phyloP scores from a whole-genome alignment of 306 rosid species.

The Astragalus glycyphyllos region DNA sequence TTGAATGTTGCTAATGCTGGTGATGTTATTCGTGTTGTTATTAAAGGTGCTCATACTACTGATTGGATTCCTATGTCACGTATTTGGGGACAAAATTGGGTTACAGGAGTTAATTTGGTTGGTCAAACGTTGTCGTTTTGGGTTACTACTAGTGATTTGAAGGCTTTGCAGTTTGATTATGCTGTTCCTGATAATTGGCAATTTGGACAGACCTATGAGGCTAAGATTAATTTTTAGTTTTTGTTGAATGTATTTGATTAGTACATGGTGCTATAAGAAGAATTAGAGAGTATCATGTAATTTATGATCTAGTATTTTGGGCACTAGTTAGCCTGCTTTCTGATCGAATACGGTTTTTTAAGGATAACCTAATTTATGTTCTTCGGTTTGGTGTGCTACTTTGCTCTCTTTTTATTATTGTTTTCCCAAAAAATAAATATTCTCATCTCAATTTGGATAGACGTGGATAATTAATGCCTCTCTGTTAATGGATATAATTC shows the following conservation, averaged over 20 bases:
- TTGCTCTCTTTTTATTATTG: too few relatives aligned
- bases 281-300: neutral
- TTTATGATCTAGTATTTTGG: too few relatives aligned
- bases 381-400: too few relatives aligned
- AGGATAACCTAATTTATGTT: too few relatives aligned
- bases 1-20: slow-evolving; percentile 71
- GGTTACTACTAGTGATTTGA: slow-evolving; percentile 54
- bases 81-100: slow-evolving; percentile 74
- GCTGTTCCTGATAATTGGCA: slow-evolving; percentile 63
- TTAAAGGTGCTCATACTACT: slow-evolving; percentile 40
- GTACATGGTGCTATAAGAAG: too few relatives aligned
- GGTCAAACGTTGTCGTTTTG: slow-evolving; percentile 68
- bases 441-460: too few relatives aligned
- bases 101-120: slow-evolving; percentile 4
- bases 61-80: slow-evolving; percentile 55
- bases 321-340: too few relatives aligned
- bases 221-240: slow-evolving; percentile 20
- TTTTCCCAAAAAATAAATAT: too few relatives aligned
- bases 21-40: slow-evolving; percentile 42
- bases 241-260: neutral
- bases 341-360: too few relatives aligned
- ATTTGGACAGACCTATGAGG: slow-evolving; percentile 56
- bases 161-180: slow-evolving; percentile 31
- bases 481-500: too few relatives aligned
- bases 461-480: too few relatives aligned